Evolutionary conservation across 2,329 filamentous ascomycete species (phyloP).

Genomic region (Alternaria triticina): DNA sequence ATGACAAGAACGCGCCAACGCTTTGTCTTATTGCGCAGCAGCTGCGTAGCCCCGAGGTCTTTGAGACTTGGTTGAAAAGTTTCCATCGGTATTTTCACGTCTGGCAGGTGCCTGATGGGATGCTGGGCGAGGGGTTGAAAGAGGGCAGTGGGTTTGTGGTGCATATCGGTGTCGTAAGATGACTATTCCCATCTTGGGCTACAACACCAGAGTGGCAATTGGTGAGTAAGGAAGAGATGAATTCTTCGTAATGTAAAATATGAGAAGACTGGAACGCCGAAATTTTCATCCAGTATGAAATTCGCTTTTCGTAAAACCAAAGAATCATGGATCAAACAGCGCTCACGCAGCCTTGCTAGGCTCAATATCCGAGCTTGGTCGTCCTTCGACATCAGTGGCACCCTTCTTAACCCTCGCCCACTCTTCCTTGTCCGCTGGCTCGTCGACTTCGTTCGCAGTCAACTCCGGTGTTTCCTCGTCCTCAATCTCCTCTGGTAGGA

Average conservation of each 20-base stretch:
- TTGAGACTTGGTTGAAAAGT: conserved; percentile 77
- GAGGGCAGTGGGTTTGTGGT: conserved; percentile 78
- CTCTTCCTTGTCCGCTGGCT: conserved; percentile 48
- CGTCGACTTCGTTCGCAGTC: conserved; percentile 51
- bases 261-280: background rate
- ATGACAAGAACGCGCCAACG: conserved; percentile 55
- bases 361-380: conserved; percentile 20
- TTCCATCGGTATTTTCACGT: conserved; percentile 72
- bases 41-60: conserved; percentile 82
- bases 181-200: background rate
- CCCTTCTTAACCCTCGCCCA: conserved; percentile 46
- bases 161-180: conserved; percentile 66
- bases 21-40: conserved; percentile 88
- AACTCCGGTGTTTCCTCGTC: conserved; percentile 59
- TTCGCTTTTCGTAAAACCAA: background rate
- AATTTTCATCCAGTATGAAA: background rate
- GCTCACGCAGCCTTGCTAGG: conserved; percentile 15
- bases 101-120: conserved; percentile 75
- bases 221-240: background rate
- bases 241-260: background rate
- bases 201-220: background rate
- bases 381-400: conserved; percentile 24
- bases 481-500: conserved; percentile 77
- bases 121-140: conserved; percentile 65
- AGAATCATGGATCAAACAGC: background rate